Evolutionary conservation across 306 rosid genomes (phyloP).

Genomic region (Nissolia schottii): DNA sequence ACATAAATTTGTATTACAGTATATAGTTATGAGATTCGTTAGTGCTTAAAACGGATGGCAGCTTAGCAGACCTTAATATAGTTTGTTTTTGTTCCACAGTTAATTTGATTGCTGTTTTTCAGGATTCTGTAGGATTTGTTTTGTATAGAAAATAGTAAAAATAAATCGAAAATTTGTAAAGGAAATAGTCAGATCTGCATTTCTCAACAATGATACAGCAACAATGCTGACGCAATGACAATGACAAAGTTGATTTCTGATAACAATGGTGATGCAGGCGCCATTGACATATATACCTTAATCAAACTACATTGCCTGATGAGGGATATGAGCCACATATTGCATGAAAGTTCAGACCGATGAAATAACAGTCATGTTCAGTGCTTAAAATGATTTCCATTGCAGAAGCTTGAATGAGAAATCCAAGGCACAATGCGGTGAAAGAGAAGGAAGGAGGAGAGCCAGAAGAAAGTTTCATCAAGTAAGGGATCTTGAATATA

Average conservation of each 20-base stretch:
- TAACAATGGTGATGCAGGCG: not conserved
- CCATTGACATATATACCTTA: not conserved
- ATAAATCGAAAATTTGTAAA: too few relatives aligned
- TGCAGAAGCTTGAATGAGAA: not conserved
- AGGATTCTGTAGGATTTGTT: too few relatives aligned
- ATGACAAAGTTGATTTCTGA: not conserved
- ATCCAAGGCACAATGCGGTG: not conserved
- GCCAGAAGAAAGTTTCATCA: not conserved
- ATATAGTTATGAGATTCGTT: too few relatives aligned
- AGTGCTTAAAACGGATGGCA: too few relatives aligned
- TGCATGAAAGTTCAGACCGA: not conserved
- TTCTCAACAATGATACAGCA: too few relatives aligned
- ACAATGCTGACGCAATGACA: too few relatives aligned
- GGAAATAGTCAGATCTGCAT: too few relatives aligned
- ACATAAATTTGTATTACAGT: too few relatives aligned
- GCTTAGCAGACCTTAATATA: too few relatives aligned
- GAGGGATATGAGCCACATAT: not conserved
- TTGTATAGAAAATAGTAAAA: too few relatives aligned
- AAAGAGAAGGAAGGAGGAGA: not conserved
- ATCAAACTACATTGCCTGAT: not conserved
- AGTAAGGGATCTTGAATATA: not conserved
- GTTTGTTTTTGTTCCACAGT: too few relatives aligned
- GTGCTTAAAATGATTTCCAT: not conserved
- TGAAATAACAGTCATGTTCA: not conserved
- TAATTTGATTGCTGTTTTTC: too few relatives aligned